These are phyloP conservation scores for Sporothrix phasma DNA, from an alignment of 2,329 filamentous ascomycete genomes.

Conservation along the genomic window DNA sequence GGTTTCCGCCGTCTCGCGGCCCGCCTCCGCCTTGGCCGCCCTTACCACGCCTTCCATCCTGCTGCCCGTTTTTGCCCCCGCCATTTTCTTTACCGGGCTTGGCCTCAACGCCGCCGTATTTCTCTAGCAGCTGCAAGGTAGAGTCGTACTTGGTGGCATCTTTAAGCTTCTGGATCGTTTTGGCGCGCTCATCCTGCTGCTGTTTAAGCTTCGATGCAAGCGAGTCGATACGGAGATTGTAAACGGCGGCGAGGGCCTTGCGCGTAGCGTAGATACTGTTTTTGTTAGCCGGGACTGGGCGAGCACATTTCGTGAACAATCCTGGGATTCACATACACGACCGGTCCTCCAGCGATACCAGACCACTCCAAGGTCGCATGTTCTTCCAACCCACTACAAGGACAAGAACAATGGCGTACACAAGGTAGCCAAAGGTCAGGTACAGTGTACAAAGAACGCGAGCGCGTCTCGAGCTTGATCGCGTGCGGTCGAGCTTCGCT, in stretches of 20 bases:
- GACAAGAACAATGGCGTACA: slow-evolving; percentile 70
- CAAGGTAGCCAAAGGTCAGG: slow-evolving; percentile 78
- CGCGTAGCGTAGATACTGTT: slow-evolving; percentile 70
- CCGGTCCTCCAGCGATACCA: slow-evolving; percentile 65
- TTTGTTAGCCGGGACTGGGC: neutral
- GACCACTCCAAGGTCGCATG: slow-evolving; percentile 71
- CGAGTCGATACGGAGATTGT: slow-evolving; percentile 68
- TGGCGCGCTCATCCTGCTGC: slow-evolving; percentile 67
- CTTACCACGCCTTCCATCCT: slow-evolving; percentile 17
- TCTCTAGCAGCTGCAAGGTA: slow-evolving; percentile 83
- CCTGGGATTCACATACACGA: slow-evolving; percentile 47
- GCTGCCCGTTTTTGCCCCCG: slow-evolving; percentile 4
- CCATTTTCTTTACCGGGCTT: slow-evolving; percentile 28
- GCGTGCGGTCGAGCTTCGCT: slow-evolving; percentile 60
- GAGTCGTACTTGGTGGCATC: slow-evolving; percentile 93
- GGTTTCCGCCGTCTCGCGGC: slow-evolving; percentile 9
- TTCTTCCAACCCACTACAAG: slow-evolving; percentile 78
- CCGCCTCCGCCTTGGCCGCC: neutral
- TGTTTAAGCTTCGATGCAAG: slow-evolving; percentile 60
- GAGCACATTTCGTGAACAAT: neutral
- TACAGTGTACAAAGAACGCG: slow-evolving; percentile 88
- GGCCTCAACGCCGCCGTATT: slow-evolving; percentile 67
- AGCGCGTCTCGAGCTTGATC: slow-evolving; percentile 63
- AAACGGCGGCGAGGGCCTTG: slow-evolving; percentile 56
- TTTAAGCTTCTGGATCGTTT: slow-evolving; percentile 90